Evolutionary conservation across 1,139 yeast species (phyloP).

Genomic region (Lodderomyces margitis): DNA sequence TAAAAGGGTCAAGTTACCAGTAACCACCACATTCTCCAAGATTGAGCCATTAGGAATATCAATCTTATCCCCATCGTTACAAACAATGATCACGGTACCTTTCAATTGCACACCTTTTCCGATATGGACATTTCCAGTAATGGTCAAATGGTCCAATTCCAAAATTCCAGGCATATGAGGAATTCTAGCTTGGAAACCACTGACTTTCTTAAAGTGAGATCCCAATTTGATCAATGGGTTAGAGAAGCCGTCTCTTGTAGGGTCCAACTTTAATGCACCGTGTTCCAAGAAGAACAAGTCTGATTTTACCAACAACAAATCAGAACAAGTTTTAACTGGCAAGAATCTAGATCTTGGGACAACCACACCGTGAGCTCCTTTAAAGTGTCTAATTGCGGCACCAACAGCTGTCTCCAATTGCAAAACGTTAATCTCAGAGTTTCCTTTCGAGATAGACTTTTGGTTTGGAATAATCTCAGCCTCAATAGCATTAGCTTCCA

Average conservation of each 20-base stretch:
- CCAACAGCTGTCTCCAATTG: constrained; percentile 99
- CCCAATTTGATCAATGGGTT: constrained; percentile 96
- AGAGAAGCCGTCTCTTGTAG: constrained; percentile 79
- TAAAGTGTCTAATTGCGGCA: constrained; percentile 96
- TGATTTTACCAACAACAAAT: constrained; percentile 90
- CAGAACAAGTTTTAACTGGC: constrained; percentile 97
- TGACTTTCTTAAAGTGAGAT: constrained; percentile 92
- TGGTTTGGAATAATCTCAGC: constrained; percentile 95
- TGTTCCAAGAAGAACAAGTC: constrained; percentile 89
- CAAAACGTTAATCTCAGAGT: constrained; percentile 76
- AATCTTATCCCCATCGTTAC: constrained; percentile 94
- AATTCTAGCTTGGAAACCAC: constrained; percentile 84
- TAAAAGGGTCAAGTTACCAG: constrained; percentile 92
- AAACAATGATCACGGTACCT: constrained; percentile 96
- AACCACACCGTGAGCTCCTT: constrained; percentile 95
- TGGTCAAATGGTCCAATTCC: constrained; percentile 90
- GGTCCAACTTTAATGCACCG: constrained; percentile 84
- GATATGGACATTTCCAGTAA: constrained; percentile 91
- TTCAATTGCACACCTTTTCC: constrained; percentile 90
- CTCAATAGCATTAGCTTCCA: constrained; percentile 78
- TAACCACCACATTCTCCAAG: constrained; percentile 93
- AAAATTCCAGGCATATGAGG: constrained; percentile 95
- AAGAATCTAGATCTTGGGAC: constrained; percentile 97
- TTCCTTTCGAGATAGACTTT: constrained; percentile 77
- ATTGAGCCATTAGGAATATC: constrained; percentile 96